These are phyloP conservation scores for Adenanthera pavonina DNA, from an alignment of 306 rosid species.

Conservation along the genomic window DNA sequence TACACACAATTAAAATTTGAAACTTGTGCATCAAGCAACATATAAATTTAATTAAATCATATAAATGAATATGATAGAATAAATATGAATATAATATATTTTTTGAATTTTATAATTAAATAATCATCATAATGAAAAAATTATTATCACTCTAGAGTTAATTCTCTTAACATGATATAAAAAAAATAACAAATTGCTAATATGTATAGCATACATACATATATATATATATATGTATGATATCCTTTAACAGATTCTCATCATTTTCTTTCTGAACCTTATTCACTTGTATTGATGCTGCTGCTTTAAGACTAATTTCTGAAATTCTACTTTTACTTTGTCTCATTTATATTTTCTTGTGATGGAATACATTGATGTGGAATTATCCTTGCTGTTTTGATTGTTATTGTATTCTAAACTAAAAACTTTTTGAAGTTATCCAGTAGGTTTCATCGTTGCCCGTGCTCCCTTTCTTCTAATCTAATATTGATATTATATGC, in stretches of 20 bases:
- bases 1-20: too few species aligned
- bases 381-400: neutral
- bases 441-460: constrained; percentile 24
- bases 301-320: constrained; percentile 25
- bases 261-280: constrained; percentile 6
- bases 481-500: constrained; percentile 60
- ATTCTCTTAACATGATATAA: too few species aligned
- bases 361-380: constrained; percentile 42
- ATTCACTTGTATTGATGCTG: constrained; percentile 6
- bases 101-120: too few species aligned
- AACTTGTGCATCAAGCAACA: too few species aligned
- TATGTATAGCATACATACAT: too few species aligned
- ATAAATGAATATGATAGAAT: too few species aligned
- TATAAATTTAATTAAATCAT: too few species aligned
- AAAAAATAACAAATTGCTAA: too few species aligned
- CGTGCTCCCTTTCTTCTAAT: constrained; percentile 29
- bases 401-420: neutral
- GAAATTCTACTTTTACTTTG: constrained; percentile 14
- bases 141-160: too few species aligned
- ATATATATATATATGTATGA: too few species aligned
- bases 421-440: constrained; percentile 10
- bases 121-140: too few species aligned
- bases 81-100: too few species aligned
- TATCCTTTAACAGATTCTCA: neutral
- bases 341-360: constrained; percentile 38